These are phyloP conservation scores for Auriscalpium orientale DNA, from an alignment of 768 basidiomycete species.

Conservation along the genomic window DNA sequence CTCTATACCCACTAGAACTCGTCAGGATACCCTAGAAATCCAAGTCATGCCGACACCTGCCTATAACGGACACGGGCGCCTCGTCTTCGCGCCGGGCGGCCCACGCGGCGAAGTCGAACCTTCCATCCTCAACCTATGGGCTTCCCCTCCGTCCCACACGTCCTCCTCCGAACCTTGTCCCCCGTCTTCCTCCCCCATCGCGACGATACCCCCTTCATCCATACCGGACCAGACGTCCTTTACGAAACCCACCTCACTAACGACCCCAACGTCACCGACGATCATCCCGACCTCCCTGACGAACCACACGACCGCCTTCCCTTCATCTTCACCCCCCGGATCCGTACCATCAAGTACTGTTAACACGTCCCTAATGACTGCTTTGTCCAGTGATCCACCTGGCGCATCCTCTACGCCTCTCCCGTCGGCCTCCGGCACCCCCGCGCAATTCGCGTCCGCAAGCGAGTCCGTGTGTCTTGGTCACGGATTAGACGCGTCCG, in stretches of 20 bases:
- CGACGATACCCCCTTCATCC: background rate
- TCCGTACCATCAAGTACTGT: conserved; percentile 1
- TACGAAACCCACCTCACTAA: background rate
- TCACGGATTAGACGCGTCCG: conserved; percentile 52
- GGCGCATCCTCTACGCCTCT: conserved; percentile 5
- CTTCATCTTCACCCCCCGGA: background rate
- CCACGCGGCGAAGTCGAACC: background rate
- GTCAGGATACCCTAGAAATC: background rate
- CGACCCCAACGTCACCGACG: background rate
- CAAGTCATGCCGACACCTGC: background rate
- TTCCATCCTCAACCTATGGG: background rate
- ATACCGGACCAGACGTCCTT: background rate
- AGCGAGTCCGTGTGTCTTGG: conserved; percentile 52
- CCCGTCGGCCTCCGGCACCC: conserved; percentile 13
- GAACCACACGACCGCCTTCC: background rate
- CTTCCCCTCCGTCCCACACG: background rate
- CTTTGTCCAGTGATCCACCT: background rate
- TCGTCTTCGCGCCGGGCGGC: background rate
- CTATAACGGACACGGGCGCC: background rate
- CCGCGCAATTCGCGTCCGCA: conserved; percentile 10
- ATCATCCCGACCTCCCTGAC: background rate
- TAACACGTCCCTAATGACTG: background rate
- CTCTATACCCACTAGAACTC: background rate
- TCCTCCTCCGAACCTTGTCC: background rate
- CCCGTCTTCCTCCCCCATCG: background rate